Evolutionary conservation across 2,329 filamentous ascomycete species (phyloP).

Genomic region (Penicillium sp.): DNA sequence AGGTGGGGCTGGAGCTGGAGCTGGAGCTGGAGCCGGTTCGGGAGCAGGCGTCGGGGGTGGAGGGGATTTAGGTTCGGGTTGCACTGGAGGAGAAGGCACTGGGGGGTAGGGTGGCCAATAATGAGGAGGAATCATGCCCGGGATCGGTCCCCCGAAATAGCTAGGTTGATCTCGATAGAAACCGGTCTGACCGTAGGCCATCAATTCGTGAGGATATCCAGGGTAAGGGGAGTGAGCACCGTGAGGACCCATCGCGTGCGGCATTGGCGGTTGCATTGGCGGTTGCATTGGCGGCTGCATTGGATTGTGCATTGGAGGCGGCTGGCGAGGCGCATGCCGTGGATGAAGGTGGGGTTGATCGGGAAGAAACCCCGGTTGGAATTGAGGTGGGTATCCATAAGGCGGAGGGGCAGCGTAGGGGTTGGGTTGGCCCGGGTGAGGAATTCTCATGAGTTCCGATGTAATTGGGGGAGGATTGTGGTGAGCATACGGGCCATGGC

Average conservation of each 20-base stretch:
- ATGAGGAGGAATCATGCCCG: conserved; percentile 35
- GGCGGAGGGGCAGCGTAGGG: conserved; percentile 28
- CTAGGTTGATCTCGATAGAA: conserved; percentile 29
- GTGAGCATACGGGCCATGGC: conserved; percentile 29
- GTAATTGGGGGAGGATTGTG: conserved; percentile 24
- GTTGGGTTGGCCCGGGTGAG: conserved; percentile 24
- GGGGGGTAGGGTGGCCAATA: conserved; percentile 39
- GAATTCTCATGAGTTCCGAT: conserved; percentile 36
- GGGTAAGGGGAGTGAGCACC: conserved; percentile 28
- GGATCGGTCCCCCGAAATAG: conserved; percentile 34
- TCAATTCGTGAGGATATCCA: conserved; percentile 37
- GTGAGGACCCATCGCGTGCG: conserved; percentile 27
- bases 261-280: conserved; percentile 23
- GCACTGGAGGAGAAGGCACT: conserved; percentile 32
- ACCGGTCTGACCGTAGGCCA: conserved; percentile 36
- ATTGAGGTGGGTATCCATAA: conserved; percentile 32
- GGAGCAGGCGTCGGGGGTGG: conserved; percentile 17
- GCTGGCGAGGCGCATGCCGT: conserved; percentile 27
- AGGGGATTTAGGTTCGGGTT: conserved; percentile 29
- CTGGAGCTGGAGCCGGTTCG: conserved; percentile 17
- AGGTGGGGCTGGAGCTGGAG: conserved; percentile 9
- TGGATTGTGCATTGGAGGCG: conserved; percentile 30
- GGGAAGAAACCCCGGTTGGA: conserved; percentile 28
- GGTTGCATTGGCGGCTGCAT: conserved; percentile 33
- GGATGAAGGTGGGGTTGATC: conserved; percentile 29